These are phyloP conservation scores for Pseudogymnoascus sp. DNA, from an alignment of 2,329 filamentous ascomycete species.

Conservation along the genomic window DNA sequence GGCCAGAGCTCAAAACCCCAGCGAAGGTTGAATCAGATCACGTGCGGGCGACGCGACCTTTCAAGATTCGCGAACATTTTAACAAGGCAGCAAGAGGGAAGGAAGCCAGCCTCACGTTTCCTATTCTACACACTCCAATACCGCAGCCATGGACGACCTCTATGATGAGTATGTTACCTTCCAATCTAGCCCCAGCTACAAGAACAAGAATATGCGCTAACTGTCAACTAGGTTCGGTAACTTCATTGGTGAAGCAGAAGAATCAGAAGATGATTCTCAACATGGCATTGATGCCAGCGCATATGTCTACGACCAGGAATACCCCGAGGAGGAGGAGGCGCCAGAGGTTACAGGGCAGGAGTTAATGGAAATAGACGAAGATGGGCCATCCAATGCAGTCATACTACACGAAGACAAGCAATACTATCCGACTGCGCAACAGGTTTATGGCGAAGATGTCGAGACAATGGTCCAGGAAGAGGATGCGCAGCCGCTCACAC, in stretches of 20 bases:
- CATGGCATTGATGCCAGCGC: constrained; percentile 66
- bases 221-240: constrained; percentile 72
- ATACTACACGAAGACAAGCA: constrained; percentile 98
- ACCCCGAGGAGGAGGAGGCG: constrained; percentile 50
- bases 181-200: constrained; percentile 9
- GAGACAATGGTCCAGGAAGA: constrained; percentile 96
- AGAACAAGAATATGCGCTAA: constrained; percentile 16
- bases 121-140: not conserved
- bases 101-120: constrained; percentile 8
- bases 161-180: constrained; percentile 73
- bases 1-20: constrained; percentile 4
- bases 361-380: constrained; percentile 89
- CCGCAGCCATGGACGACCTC: constrained; percentile 74
- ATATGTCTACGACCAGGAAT: constrained; percentile 76
- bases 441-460: constrained; percentile 90
- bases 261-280: constrained; percentile 81
- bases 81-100: constrained; percentile 8
- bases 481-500: constrained; percentile 84
- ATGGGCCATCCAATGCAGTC: constrained; percentile 92
- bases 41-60: constrained; percentile 4
- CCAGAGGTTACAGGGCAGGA: constrained; percentile 66
- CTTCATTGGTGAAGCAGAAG: constrained; percentile 90
- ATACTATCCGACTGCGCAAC: constrained; percentile 96
- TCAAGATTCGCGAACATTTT: constrained; percentile 10
- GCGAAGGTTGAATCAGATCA: not conserved